Base-by-base conservation (phyloP, 2,329 filamentous ascomycete genomes). In the Rhytidhysteron rufulum region DNA sequence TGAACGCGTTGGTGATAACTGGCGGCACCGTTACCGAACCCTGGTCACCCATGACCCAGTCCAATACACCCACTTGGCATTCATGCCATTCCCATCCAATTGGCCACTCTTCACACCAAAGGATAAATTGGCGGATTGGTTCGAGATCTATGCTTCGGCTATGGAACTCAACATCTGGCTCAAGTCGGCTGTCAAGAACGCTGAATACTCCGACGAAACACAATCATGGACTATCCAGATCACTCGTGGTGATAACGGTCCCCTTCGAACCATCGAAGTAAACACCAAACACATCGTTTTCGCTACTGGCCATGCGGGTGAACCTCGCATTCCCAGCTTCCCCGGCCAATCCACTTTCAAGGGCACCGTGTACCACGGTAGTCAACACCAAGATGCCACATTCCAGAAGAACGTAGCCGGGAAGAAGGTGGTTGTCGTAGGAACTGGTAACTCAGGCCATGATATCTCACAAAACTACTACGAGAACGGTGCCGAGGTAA, bases 101-200 rank as follows among this genome's bases (percentile, higher is more conserved):
- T 87, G 83, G 83, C 83, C 83, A 3, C 67, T 83, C 13, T 87
- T 84, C 58, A 85, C 82, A 0, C 81, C 82, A 4, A 86, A 86
- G 54, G 82, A 86, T 58, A 86, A 86, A 54, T 67, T 86, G 0
- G 83, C 72, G 1, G 79, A 85, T 31, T 87, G 79, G 64, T 80
- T 86, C 44, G 82, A 85, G 48, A 67, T 74, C 0, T 86, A 87
- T 48, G 82, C 75, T 1, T 73, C 68, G 4, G 61, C 79, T 0
- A 68, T 86, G n/a, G 83, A 87, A 50, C 71, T 87, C 30, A 83
- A 86, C 45, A 74, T 85, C 19, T 86, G 82, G 83, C 77, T 70
- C 0, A 65, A 61, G 9, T 79, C 79, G 0, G 71, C 65, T 1
- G 49, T 85, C 0, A 59, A 55, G 1, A 60, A 66, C 0, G 66